Evolutionary conservation across 2,329 filamentous ascomycete genomes (phyloP), one percentile per base, ranked within the genome.

Genomic region (Bipolaris zeicola): DNA sequence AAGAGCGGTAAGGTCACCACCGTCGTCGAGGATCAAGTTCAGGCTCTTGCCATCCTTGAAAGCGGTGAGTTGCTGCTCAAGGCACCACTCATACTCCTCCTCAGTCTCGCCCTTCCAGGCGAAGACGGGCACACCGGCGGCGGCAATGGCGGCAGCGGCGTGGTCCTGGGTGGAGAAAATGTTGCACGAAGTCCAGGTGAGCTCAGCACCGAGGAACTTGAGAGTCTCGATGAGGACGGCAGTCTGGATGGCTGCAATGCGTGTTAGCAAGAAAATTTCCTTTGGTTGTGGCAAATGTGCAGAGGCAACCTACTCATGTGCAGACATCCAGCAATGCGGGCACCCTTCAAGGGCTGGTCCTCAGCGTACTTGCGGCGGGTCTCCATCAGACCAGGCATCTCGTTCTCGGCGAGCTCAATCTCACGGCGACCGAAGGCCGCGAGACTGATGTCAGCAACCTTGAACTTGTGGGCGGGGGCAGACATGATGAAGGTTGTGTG

Each of bases 131-230:
- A 96, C 89, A 79, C 94, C 95, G 52, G 88, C 84, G 55, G 94
- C 95, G 70, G 95, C 95, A 82, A 99, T 97, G 79, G 95, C 95
- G 68, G 95, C 93, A 52, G 95, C 95, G 73, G 95, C 95, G 83
- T 98, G 94, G 83, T 98, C 95, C 82, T 97, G 94, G 72, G 94
- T 98, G 79, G 90, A 95, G 89, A 97, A 99, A 82, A 99, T 98
- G 88, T 99, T 98, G 90, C 95, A 99, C 72, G 90, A 95, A 61
- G 94, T 90, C 95, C 95, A 98, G 78, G 95, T 99, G 73, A 98
- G 90, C 87, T 98, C 95, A 74, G 95, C 95, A 83, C 95, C 95
- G 74, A 99, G 92, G 70, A 89, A 84, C 75, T 86, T 90, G 77
- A 99, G 89, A 68, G 95, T 99, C 89, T 99, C 95, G 81, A 99